phyloP scores from a whole-genome alignment of 2,329 filamentous ascomycete genomes.

The Aspergillus tanneri region DNA sequence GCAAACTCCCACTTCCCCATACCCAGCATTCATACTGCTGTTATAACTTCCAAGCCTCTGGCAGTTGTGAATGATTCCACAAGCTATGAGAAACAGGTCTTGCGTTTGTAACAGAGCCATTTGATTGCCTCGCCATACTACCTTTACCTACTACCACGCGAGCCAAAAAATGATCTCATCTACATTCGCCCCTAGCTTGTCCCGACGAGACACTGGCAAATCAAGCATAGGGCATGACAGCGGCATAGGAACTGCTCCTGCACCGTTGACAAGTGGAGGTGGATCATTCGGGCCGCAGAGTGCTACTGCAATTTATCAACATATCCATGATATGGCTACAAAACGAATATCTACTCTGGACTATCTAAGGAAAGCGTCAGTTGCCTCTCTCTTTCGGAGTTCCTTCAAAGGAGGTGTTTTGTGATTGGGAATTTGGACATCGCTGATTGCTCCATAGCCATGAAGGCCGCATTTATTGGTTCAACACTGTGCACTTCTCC shows the following conservation, averaged over 20 bases:
- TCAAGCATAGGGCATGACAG: slow-evolving; percentile 31
- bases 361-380: slow-evolving; percentile 88
- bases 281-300: slow-evolving; percentile 47
- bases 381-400: slow-evolving; percentile 19
- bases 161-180: slow-evolving; percentile 33
- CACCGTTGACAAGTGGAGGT: slow-evolving; percentile 32
- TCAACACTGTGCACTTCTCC: slow-evolving; percentile 93
- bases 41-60: too few relatives aligned
- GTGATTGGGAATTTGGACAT: background rate
- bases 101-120: too few relatives aligned
- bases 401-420: background rate
- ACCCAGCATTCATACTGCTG: too few relatives aligned
- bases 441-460: slow-evolving; percentile 58
- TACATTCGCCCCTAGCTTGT: slow-evolving; percentile 33
- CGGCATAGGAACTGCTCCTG: slow-evolving; percentile 26
- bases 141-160: background rate
- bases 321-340: slow-evolving; percentile 78
- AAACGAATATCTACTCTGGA: slow-evolving; percentile 94
- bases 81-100: too few relatives aligned
- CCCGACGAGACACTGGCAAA: slow-evolving; percentile 37
- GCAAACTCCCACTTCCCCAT: too few relatives aligned
- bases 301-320: slow-evolving; percentile 59
- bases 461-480: slow-evolving; percentile 94
- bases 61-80: too few relatives aligned
- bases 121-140: too few relatives aligned